A percentile compares a stretch with the other conserved stretches of the same genome.
Conservation (phyloP, 2,329 filamentous ascomycete species). For the Ophiocordyceps sinensis region DNA sequence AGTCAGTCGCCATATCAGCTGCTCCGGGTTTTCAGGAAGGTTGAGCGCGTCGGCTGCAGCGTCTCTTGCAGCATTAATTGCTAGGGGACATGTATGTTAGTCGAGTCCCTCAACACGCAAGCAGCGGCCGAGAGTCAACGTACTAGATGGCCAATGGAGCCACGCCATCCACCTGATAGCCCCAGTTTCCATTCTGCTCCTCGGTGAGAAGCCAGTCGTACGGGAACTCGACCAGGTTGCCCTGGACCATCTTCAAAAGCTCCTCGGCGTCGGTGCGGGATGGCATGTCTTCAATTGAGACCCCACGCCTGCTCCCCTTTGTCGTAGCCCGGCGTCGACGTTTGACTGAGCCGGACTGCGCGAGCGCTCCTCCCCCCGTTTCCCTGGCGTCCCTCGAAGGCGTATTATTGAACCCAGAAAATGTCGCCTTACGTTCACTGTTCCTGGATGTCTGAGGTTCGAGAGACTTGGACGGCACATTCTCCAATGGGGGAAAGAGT, state of each 20-base stretch:
- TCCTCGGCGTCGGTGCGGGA: slow-evolving; percentile 65
- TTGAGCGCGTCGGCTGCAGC: too few relatives aligned
- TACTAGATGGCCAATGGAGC: slow-evolving; percentile 96
- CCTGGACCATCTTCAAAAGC: slow-evolving; percentile 68
- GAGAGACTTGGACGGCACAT: slow-evolving; percentile 14
- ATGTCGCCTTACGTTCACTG: slow-evolving; percentile 38
- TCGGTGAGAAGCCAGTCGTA: slow-evolving; percentile 92
- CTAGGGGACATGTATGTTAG: background rate
- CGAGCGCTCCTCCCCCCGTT: slow-evolving; percentile 15
- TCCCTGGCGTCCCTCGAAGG: slow-evolving; percentile 20
- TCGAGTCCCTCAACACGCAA: background rate
- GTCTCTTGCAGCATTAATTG: background rate
- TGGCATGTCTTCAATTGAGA: slow-evolving; percentile 62
- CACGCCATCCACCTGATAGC: slow-evolving; percentile 91
- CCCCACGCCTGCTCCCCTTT: slow-evolving; percentile 49
- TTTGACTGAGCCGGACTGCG: slow-evolving; percentile 34
- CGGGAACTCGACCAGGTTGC: slow-evolving; percentile 79
- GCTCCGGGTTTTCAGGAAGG: background rate
- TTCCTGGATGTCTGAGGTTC: slow-evolving; percentile 23
- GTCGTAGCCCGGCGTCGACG: slow-evolving; percentile 56
- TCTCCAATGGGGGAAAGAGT: slow-evolving; percentile 18
- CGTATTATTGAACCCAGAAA: slow-evolving; percentile 37
- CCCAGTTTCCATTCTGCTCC: slow-evolving; percentile 88
- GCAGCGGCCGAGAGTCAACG: slow-evolving; percentile 23
- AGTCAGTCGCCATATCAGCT: background rate